Percentiles rank a stretch among this genome's conserved stretches.
phyloP scores from a whole-genome alignment of 495 filamentous ascomycete species.

The Cetradonia linearis region DNA sequence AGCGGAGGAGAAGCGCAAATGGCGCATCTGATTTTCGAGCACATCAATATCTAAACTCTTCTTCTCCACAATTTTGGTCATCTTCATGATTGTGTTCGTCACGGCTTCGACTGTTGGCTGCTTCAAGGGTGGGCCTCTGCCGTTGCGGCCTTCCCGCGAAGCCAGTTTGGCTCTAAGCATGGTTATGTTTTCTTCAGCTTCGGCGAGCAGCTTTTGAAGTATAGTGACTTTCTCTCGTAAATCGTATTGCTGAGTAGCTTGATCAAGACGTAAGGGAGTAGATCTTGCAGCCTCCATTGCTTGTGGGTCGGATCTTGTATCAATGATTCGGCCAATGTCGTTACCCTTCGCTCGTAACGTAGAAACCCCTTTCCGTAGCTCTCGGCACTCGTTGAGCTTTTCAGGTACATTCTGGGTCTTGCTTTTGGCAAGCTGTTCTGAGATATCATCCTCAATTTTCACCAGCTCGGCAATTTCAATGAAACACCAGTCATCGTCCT shows the following conservation, averaged over 20 bases:
- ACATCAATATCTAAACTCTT: constrained; percentile 81
- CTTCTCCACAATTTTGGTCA: constrained; percentile 85
- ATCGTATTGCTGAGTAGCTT: constrained; percentile 70
- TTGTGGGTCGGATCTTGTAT: constrained; percentile 52
- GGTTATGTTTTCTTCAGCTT: constrained; percentile 72
- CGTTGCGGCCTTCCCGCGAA: constrained; percentile 34
- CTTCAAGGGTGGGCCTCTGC: constrained; percentile 30
- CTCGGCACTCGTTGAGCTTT: constrained; percentile 50
- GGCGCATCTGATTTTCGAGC: constrained; percentile 73
- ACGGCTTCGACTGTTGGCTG: constrained; percentile 88
- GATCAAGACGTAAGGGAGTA: constrained; percentile 71
- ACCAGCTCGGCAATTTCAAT: constrained; percentile 57
- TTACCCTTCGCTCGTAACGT: constrained; percentile 58
- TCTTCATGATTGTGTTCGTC: constrained; percentile 76
- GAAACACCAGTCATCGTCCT: constrained; percentile 59
- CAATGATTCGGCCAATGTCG: constrained; percentile 62
- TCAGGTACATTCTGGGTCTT: constrained; percentile 52
- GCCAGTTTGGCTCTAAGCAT: constrained; percentile 73
- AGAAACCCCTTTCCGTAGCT: constrained; percentile 53
- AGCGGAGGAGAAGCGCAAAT: constrained; percentile 47
- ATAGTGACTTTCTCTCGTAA: constrained; percentile 58
- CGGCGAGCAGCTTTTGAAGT: constrained; percentile 61
- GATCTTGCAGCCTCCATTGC: constrained; percentile 46
- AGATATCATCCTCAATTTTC: constrained; percentile 43
- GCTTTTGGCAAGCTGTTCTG: constrained; percentile 50